Base-by-base conservation (phyloP, 2,329 filamentous ascomycete species). In the Diaporthe batatas region DNA sequence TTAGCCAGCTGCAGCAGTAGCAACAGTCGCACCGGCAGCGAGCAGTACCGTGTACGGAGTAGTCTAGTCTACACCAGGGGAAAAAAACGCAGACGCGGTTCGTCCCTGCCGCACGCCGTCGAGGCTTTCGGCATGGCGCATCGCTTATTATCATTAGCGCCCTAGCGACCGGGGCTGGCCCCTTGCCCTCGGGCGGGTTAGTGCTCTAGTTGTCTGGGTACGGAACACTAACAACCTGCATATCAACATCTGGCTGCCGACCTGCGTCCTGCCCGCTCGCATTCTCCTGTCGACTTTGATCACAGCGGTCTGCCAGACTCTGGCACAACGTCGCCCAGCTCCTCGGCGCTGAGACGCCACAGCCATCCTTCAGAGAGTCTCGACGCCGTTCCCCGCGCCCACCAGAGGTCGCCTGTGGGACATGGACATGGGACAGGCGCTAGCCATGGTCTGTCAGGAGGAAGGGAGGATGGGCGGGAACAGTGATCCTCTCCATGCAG, bases 51-150 rank as follows among this genome's bases (percentile, higher is more conserved):
- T n/a, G n/a, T n/a, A n/a, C n/a, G n/a, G n/a, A n/a, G n/a, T n/a
- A n/a, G n/a, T n/a, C n/a, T n/a, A n/a, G n/a, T n/a, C n/a, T n/a
- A n/a, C n/a, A n/a, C n/a, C n/a, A n/a, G n/a, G n/a, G n/a, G n/a
- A n/a, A n/a, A 69, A 53, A 53, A 69, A 32, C 53, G 64, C 55
- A 57, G 72, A 59, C 39, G 57, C 55, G 53, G 11, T 32, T 71
- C 18, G 62, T 36, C 47, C 29, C 47, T 51, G 44, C 29, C 21
- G 25, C 29, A 51, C 36, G 62, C 62, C 44, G 29, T 67, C 44
- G 62, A 67, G 23, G 62, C 44, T 44, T 67, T 67, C 44, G 44
- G 32, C 32, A 53, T 25, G 62, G 44, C 44, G 47, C 62, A 51
- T 23, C 32, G 44, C 44, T 65, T 51, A 67, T 10, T 36, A 2